phyloP scores from a whole-genome alignment of 169 alveolate genomes.

The Eimeria necatrix region DNA sequence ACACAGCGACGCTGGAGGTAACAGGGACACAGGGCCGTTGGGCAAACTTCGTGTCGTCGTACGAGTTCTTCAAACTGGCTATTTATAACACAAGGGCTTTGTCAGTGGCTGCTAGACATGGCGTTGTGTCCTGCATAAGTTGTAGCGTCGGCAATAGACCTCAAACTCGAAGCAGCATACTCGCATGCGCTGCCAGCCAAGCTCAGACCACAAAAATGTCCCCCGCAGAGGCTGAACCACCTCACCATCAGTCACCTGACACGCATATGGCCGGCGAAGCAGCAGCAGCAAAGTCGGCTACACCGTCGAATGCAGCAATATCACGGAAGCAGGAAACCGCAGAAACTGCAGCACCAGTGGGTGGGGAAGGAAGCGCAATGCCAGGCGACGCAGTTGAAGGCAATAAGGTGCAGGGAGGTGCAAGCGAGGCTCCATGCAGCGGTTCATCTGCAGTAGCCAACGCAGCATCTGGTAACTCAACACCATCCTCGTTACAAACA shows the following conservation, averaged over 20 bases:
- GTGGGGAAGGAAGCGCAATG: neutral
- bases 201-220: neutral
- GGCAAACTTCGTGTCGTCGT: no score
- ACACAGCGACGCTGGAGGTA: no score
- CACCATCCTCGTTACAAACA: neutral
- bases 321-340: neutral
- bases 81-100: no score
- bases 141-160: neutral
- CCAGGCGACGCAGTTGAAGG: neutral
- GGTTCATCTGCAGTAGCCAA: neutral
- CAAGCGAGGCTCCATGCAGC: constrained; percentile 16
- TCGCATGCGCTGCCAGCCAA: neutral
- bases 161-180: constrained; percentile 2
- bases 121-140: neutral
- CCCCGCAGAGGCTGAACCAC: constrained; percentile 42
- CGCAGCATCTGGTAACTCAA: neutral
- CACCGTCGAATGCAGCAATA: neutral
- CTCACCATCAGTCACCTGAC: neutral
- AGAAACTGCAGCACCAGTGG: neutral
- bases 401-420: neutral
- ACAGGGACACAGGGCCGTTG: no score
- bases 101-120: neutral
- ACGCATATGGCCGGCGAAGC: constrained; percentile 3
- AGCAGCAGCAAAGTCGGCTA: neutral
- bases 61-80: no score